Base-by-base conservation (phyloP, 2,329 filamentous ascomycete species). In the Sporothrix schenckii region DNA sequence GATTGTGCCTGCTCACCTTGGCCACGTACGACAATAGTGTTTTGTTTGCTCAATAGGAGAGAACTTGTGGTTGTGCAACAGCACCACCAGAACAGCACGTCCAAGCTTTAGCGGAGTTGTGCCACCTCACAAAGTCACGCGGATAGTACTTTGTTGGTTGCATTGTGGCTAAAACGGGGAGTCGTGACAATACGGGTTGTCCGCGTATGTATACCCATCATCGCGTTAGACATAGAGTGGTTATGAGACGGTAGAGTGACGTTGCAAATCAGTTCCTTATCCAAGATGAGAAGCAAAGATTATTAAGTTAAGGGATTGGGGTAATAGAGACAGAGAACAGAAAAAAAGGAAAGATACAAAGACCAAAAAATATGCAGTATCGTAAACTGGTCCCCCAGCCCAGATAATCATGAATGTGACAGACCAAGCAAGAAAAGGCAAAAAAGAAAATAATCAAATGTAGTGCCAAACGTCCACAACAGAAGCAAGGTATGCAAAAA, bases 391-490 rank as follows among this genome's bases (percentile, higher is more conserved):
- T 44, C 44, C 63, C 30, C 61, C 47, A 34, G 47, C 47, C 61
- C 44, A 66, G 63, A 65, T 66, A 52, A 53, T 52, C 47, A 39
- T 52, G 30, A 66, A n/a, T 65, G 44, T 10, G 61, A 50, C 11
- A 54, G 34, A 60, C 54, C 61, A 49, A n/a, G 13, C 14, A 50
- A 30, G 27, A 47, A 21, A 52, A 39, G 11, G 16, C 2, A 66
- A 39, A 5, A 21, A 66, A 39, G 10, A 34, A 24, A 53, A 10
- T 52, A 65, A 44, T 44, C 41, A 16, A 11, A 65, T n/a, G 60
- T n/a, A 49, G 3, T n/a, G 19, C 19, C 14, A 47, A 13, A 30
- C 11, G 27, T 21, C 16, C 9, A 44, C 3, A 63, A 3, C 9
- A 49, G 14, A 49, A 30, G 41, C 5, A 49, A 56, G 14, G 10